Base-by-base conservation (phyloP, 176 grass and related monocot genomes). In the Pontederia crassipes region DNA sequence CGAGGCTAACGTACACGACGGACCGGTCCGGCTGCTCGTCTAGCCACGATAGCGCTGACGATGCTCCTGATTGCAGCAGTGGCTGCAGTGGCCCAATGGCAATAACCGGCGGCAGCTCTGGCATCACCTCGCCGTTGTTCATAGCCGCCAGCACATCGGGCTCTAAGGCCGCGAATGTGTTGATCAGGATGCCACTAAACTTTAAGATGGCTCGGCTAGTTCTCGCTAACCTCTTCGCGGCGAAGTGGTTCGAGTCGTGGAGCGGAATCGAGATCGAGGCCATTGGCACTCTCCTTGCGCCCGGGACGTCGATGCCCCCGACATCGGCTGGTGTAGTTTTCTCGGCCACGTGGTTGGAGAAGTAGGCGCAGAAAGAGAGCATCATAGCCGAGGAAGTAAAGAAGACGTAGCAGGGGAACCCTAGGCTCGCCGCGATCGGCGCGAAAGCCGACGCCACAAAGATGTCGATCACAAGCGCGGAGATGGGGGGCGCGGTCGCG, bases 1-100 rank as follows among this genome's bases (percentile, higher is more conserved):
- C 89, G 62, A 95, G 88, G 66, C 79, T 71, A 0, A 87, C 52
- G 24, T 87, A 93, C 16, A 87, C 67, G 28, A 93, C 88, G 6
- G 83, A 93, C 3, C 48, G 46, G 12, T 71, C 61, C 4, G 85
- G 85, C 51, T 95, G 81, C 78, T 29, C 8, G 8, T 49, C 62
- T 1, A 95, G 82, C 85, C 89, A 95, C 3, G 48, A 4, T 0
- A 13, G 15, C 0, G 11, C 2, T 0, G 49, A 12, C 8, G 13
- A 10, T 8, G 16, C 28, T 8, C 40, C 11, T 0, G 49, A 11
- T 0, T 14, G 13, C 17, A 0, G 45, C 26, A 9, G 46, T 0
- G 78, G 51, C 8, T 12, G 66, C 48, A 81, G 61, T 1, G 64
- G 84, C 11, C 83, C 80, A 12, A 84, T 49, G 14, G 77, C 45